phyloP scores from a whole-genome alignment of 345 rosid genomes.

The Gossypium herbaceum region DNA sequence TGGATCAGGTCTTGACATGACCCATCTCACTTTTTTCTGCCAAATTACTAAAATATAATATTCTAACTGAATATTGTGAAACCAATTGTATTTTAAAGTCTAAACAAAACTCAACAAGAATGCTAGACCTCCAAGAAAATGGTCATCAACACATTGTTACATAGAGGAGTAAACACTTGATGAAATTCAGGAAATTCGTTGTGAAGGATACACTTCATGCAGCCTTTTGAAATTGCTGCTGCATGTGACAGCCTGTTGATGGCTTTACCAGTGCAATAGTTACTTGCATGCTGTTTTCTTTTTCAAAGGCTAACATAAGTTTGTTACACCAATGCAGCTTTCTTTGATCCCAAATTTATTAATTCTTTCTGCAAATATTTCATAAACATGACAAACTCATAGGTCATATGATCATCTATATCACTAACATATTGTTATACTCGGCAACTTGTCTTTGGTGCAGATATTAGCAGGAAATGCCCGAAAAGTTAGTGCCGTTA shows the following conservation, averaged over 20 bases:
- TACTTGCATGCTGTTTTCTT: background rate
- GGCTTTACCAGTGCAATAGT: background rate
- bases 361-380: background rate
- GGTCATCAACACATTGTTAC: no score
- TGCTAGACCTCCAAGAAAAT: no score
- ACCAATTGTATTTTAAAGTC: background rate
- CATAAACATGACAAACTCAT: background rate
- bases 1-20: background rate
- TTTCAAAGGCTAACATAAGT: background rate
- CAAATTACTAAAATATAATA: background rate
- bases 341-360: background rate
- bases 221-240: background rate
- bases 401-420: background rate
- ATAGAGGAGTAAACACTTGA: no score
- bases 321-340: background rate
- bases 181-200: no score
- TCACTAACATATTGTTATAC: background rate
- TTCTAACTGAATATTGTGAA: background rate
- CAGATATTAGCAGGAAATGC: conserved; percentile 97
- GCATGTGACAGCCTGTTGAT: background rate
- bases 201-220: background rate
- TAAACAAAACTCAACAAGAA: no score
- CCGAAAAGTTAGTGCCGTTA: conserved; percentile 87
- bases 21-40: background rate
- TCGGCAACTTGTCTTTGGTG: conserved; percentile 13